A percentile compares a stretch with the other conserved stretches of the same genome.
Conservation (phyloP, 1,284 basidiomycete genomes). For the Pascua guehoae region DNA sequence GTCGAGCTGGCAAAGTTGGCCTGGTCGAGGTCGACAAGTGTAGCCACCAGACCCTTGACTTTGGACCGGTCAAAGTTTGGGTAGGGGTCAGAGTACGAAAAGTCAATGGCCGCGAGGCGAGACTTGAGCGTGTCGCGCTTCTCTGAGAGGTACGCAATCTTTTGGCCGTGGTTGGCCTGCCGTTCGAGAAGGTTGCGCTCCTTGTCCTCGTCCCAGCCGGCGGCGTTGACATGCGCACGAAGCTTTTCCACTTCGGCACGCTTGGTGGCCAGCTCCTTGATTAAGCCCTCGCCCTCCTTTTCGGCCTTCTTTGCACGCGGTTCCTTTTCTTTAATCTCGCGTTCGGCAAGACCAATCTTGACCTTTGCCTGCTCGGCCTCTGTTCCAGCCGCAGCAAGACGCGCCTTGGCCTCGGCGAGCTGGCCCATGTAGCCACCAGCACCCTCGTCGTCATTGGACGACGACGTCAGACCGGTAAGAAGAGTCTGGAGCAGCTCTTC, state of each 20-base stretch:
- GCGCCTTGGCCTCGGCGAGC: conserved; percentile 78
- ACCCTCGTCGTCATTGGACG: conserved; percentile 52
- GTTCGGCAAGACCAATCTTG: conserved; percentile 73
- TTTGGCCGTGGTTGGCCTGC: conserved; percentile 58
- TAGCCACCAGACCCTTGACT: conserved; percentile 92
- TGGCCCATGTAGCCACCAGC: conserved; percentile 97
- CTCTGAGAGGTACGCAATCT: conserved; percentile 62
- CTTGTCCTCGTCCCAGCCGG: conserved; percentile 76
- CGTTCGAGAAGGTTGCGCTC: conserved; percentile 64
- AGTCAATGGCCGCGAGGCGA: conserved; percentile 70
- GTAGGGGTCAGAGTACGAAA: conserved; percentile 74
- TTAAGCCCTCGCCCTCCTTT: conserved; percentile 70
- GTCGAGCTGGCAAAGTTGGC: conserved; percentile 74
- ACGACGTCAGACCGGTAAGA: conserved; percentile 80
- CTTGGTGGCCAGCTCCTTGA: conserved; percentile 64
- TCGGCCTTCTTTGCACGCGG: conserved; percentile 78
- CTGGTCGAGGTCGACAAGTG: conserved; percentile 69
- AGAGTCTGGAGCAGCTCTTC: conserved; percentile 96
- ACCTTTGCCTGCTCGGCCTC: conserved; percentile 82
- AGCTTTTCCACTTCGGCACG: conserved; percentile 62
- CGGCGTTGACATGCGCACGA: conserved; percentile 57
- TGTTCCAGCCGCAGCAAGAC: conserved; percentile 69
- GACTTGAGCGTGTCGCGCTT: conserved; percentile 72
- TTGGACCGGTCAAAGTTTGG: conserved; percentile 78
- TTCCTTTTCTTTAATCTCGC: conserved; percentile 75